Conservation (phyloP, 163 green algal species). For the Chloromonas sp. region DNA sequence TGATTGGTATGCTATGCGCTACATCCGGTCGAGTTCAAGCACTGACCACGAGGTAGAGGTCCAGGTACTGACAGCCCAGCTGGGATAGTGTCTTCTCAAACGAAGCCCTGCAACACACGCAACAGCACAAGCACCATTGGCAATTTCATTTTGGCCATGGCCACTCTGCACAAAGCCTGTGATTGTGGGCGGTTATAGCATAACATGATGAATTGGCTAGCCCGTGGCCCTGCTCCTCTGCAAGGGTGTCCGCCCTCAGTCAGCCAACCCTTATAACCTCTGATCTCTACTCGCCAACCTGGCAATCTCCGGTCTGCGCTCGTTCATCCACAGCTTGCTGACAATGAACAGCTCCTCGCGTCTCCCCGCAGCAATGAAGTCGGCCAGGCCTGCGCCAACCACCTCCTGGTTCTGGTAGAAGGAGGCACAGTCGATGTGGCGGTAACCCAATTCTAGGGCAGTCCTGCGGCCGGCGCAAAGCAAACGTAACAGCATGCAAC, state of each 20-base stretch:
- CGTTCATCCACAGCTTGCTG: conserved; percentile 83
- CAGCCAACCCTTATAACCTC: no score
- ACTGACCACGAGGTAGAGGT: not conserved
- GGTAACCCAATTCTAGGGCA: conserved; percentile 46
- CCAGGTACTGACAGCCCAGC: not conserved
- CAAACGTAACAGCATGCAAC: not conserved
- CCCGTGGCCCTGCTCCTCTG: no score
- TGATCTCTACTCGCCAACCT: conserved; percentile 14
- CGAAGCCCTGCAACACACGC: not conserved
- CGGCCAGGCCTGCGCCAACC: not conserved
- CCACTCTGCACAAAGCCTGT: no score
- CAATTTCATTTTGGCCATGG: no score
- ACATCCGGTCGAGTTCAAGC: not conserved
- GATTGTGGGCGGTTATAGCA: no score
- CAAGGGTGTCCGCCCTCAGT: no score
- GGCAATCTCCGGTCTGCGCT: conserved; percentile 55
- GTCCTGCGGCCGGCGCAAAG: conserved; percentile 12
- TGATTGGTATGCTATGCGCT: no score
- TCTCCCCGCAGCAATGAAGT: conserved; percentile 41
- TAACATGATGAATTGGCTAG: no score
- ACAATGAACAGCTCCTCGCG: conserved; percentile 74
- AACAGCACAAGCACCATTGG: not conserved
- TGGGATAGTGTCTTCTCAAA: conserved; percentile 3
- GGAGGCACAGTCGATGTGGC: conserved; percentile 49
- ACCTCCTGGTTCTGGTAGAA: conserved; percentile 62